A percentile compares a stretch with the other conserved stretches of the same genome.
These are phyloP conservation scores for Macrophomina pseudophaseolina DNA, from an alignment of 2,329 filamentous ascomycete genomes.

Conservation along the genomic window DNA sequence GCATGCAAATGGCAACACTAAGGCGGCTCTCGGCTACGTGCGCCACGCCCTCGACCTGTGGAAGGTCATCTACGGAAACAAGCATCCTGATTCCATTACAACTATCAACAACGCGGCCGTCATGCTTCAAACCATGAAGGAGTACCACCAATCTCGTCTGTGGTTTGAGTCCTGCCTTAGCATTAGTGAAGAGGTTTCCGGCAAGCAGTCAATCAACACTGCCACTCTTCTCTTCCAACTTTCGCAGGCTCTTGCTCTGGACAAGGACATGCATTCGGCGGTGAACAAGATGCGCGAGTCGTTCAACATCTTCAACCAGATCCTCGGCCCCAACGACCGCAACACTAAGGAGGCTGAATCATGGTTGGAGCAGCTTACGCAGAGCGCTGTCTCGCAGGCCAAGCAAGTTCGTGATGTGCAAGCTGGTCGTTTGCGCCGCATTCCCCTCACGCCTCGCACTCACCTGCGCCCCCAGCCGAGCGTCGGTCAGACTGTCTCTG, in stretches of 20 bases:
- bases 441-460: constrained; percentile 69
- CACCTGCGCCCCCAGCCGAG: constrained; percentile 66
- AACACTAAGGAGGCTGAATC: constrained; percentile 98
- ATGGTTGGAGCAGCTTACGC: constrained; percentile 95
- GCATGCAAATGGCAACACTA: constrained; percentile 89
- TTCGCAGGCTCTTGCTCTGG: constrained; percentile 91
- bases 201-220: constrained; percentile 87
- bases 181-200: constrained; percentile 88
- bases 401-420: constrained; percentile 91
- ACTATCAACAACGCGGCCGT: constrained; percentile 98
- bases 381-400: constrained; percentile 91
- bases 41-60: constrained; percentile 92
- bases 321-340: constrained; percentile 87
- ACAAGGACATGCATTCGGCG: constrained; percentile 90
- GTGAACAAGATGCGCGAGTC: constrained; percentile 95
- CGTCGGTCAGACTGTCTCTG: constrained; percentile 62
- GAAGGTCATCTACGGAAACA: constrained; percentile 94
- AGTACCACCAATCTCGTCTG: constrained; percentile 89
- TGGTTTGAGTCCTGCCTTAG: constrained; percentile 96
- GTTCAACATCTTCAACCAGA: constrained; percentile 89
- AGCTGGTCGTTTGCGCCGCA: constrained; percentile 71
- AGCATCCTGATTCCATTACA: constrained; percentile 96
- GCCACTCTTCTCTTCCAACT: constrained; percentile 97
- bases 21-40: constrained; percentile 83
- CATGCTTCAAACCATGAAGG: constrained; percentile 95